Base-by-base conservation (phyloP, 768 basidiomycete species). In the Naganishia friedmannii region DNA sequence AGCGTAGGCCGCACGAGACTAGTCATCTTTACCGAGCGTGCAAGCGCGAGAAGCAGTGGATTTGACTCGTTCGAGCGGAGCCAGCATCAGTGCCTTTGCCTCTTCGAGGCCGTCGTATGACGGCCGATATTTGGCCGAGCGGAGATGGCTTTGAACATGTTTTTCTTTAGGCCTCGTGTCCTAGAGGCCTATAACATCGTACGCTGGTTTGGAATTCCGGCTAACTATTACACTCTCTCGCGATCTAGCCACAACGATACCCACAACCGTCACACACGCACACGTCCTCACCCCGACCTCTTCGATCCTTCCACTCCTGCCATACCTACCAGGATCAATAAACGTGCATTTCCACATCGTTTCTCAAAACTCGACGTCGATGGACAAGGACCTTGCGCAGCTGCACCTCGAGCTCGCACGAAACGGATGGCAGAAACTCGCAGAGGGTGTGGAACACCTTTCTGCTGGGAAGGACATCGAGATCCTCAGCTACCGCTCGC, bases 201-300 rank as follows among this genome's bases (percentile, higher is more conserved):
- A 37, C 34, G 34, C 4, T 37, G 34, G 12, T 37, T 37, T 4
- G 12, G 34, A 37, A 37, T 37, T 37, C n/a, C 34, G 19, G 29
- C 39, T 32, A 19, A 23, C 39, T 32, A 12, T 2, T 19, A 32
- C 15, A 21, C 37, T 55, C 37, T 31, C 31, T 21, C 19, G n/a
- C 21, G 3, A 28, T 26, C 5, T 55, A 81, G 80, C 80, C 15
- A 79, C 80, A 0, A 72, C 74, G 5, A 72, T 81, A 7, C 77
- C 77, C 10, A 45, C 73, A 31, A 65, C 75, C 21, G 73, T 78
- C 3, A 69, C 76, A 1, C 74, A 73, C 21, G 68, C 79, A 28
- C 78, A 81, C 69, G 60, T 77, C 6, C 71, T 81, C 54, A 75
- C 78, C 23, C 75, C 78, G 34, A 70, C 77, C 4, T 76, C 80